Conservation (phyloP, 2,329 filamentous ascomycete genomes). For the Pyricularia grisea region DNA sequence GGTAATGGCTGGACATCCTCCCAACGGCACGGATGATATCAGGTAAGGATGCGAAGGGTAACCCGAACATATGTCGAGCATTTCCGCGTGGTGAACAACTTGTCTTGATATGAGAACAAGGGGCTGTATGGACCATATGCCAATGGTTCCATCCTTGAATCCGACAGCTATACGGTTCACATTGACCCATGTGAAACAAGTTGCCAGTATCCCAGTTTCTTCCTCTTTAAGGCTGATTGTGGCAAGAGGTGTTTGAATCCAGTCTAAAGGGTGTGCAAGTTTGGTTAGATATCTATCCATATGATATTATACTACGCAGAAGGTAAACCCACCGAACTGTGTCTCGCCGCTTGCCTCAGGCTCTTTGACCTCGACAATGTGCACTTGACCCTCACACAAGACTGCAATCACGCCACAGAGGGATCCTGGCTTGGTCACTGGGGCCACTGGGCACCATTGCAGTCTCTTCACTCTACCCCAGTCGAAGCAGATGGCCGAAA, state of each 20-base stretch:
- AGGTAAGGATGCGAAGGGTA: constrained; percentile 48
- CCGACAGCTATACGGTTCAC: constrained; percentile 45
- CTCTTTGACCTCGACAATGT: constrained; percentile 33
- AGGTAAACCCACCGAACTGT: neutral
- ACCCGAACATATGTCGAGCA: constrained; percentile 45
- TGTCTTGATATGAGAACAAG: constrained; percentile 38
- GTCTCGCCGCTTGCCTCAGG: neutral
- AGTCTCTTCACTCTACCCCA: constrained; percentile 41
- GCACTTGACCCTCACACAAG: constrained; percentile 41
- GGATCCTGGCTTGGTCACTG: constrained; percentile 15
- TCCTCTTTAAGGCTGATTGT: constrained; percentile 35
- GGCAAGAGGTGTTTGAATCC: constrained; percentile 32
- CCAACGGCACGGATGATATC: constrained; percentile 44
- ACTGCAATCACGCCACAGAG: constrained; percentile 34
- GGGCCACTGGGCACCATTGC: constrained; percentile 41
- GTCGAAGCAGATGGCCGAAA: constrained; percentile 35
- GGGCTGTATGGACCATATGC: constrained; percentile 46
- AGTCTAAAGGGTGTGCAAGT: constrained; percentile 23
- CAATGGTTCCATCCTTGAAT: constrained; percentile 46
- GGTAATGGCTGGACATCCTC: constrained; percentile 41
- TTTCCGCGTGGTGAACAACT: constrained; percentile 40
- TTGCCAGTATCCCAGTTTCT: constrained; percentile 33
- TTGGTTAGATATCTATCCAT: constrained; percentile 8
- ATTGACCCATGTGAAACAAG: constrained; percentile 44
- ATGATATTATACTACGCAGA: neutral